phyloP scores from a whole-genome alignment of 2,329 filamentous ascomycete species.

The Trichoderma afroharzianum region DNA sequence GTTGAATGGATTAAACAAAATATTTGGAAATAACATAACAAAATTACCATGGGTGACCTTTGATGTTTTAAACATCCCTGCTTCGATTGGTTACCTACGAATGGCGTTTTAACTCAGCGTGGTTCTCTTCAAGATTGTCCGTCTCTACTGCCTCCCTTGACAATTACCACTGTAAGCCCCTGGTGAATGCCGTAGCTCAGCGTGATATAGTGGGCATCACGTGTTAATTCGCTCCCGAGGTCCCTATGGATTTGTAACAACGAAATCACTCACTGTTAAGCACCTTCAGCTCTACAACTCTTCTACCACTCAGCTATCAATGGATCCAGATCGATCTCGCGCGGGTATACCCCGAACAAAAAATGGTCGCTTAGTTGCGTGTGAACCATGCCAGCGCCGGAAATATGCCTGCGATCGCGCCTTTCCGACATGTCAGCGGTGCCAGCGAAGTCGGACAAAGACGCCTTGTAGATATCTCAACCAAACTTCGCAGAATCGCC shows the following conservation, averaged over 20 bases:
- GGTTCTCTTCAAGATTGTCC: too few relatives aligned
- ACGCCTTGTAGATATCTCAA: not conserved
- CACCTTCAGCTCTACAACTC: not conserved
- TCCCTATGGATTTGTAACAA: not conserved
- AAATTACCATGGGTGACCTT: too few relatives aligned
- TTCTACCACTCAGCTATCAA: not conserved
- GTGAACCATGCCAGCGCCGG: not conserved
- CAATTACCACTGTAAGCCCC: too few relatives aligned
- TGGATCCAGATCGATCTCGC: not conserved
- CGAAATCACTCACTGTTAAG: not conserved
- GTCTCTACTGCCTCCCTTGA: too few relatives aligned
- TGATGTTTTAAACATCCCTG: too few relatives aligned
- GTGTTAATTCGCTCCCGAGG: too few relatives aligned
- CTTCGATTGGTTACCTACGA: too few relatives aligned
- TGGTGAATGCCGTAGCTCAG: too few relatives aligned
- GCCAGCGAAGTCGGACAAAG: not conserved
- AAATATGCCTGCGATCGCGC: slow-evolving; percentile 2
- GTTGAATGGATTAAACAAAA: too few relatives aligned
- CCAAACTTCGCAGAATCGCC: not conserved
- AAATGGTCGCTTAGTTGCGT: not conserved
- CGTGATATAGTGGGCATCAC: too few relatives aligned
- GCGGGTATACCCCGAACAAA: not conserved
- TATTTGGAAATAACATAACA: too few relatives aligned
- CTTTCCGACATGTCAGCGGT: not conserved
- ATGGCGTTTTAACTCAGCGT: too few relatives aligned